Evolutionary conservation across 2,329 filamentous ascomycete species (phyloP).

Genomic region (Ophiostoma angusticollis): DNA sequence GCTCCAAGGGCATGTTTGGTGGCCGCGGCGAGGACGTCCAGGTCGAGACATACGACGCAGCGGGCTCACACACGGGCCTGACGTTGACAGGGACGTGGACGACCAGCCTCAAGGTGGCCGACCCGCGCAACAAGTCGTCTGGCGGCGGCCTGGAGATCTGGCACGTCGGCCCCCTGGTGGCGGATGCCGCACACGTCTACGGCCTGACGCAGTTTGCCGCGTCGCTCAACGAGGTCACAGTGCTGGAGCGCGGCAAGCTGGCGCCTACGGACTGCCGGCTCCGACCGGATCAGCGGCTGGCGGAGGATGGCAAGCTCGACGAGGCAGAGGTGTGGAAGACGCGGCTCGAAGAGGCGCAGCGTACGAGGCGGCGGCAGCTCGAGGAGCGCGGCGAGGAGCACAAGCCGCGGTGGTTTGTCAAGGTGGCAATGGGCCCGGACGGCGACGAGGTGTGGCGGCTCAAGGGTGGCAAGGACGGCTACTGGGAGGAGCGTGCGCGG

Average conservation of each 20-base stretch:
- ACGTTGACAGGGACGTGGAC: conserved; percentile 81
- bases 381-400: conserved; percentile 63
- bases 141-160: conserved; percentile 58
- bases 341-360: conserved; percentile 73
- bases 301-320: conserved; percentile 73
- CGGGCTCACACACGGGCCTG: conserved; percentile 52
- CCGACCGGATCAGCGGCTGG: conserved; percentile 74
- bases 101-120: conserved; percentile 49
- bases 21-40: conserved; percentile 83
- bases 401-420: conserved; percentile 74
- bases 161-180: conserved; percentile 64
- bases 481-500: conserved; percentile 75
- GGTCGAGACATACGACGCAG: conserved; percentile 56
- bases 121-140: conserved; percentile 24
- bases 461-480: conserved; percentile 71
- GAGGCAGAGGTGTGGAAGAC: conserved; percentile 74
- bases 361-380: conserved; percentile 57
- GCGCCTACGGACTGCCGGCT: conserved; percentile 74
- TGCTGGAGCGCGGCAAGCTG: conserved; percentile 60
- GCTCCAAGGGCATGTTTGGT: conserved; percentile 92
- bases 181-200: conserved; percentile 67
- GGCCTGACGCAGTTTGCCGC: conserved; percentile 83
- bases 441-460: conserved; percentile 63
- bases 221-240: conserved; percentile 73
- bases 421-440: conserved; percentile 44